These are phyloP conservation scores for Simmondsia chinensis DNA, from an alignment of 148 eudicot genomes.

Conservation along the genomic window DNA sequence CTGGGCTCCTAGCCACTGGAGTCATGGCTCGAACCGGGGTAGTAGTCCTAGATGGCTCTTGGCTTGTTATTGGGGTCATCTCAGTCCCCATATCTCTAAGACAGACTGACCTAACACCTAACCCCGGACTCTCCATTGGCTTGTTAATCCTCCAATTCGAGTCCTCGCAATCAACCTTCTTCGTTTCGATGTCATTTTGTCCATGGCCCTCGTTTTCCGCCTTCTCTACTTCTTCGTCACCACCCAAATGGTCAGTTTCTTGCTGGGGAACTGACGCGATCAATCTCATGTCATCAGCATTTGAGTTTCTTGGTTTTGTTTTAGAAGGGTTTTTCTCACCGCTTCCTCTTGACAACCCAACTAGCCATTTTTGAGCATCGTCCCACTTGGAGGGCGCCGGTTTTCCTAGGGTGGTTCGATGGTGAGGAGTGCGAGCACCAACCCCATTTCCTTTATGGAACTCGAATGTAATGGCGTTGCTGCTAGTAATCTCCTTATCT, in stretches of 20 bases:
- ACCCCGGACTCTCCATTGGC: constrained; percentile 19
- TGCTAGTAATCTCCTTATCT: constrained; percentile 59
- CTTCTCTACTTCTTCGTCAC: constrained; percentile 34
- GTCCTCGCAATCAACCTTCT: constrained; percentile 73
- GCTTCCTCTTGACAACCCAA: constrained; percentile 60
- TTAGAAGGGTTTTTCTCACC: constrained; percentile 48
- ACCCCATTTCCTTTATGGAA: constrained; percentile 57
- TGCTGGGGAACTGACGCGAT: constrained; percentile 67
- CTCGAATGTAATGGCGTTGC: constrained; percentile 45
- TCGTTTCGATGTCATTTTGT: constrained; percentile 54
- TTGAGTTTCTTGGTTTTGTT: constrained; percentile 72
- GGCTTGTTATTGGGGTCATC: constrained; percentile 90
- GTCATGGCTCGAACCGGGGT: constrained; percentile 76
- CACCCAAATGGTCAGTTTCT: constrained; percentile 34
- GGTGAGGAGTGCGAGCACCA: constrained; percentile 28
- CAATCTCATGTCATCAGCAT: constrained; percentile 82
- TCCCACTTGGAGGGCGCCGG: constrained; percentile 98
- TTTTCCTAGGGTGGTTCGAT: constrained; percentile 71
- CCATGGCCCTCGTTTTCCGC: constrained; percentile 20
- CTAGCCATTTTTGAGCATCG: constrained; percentile 99
- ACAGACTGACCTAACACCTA: constrained; percentile 56
- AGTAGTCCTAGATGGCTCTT: constrained; percentile 83
- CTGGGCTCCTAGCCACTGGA: constrained; percentile 66
- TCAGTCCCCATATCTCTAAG: constrained; percentile 99
- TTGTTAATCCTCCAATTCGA: constrained; percentile 55